A percentile compares a stretch with the other conserved stretches of the same genome.
These are phyloP conservation scores for Abrus pulchellus DNA, from an alignment of 306 rosid genomes.

Conservation along the genomic window DNA sequence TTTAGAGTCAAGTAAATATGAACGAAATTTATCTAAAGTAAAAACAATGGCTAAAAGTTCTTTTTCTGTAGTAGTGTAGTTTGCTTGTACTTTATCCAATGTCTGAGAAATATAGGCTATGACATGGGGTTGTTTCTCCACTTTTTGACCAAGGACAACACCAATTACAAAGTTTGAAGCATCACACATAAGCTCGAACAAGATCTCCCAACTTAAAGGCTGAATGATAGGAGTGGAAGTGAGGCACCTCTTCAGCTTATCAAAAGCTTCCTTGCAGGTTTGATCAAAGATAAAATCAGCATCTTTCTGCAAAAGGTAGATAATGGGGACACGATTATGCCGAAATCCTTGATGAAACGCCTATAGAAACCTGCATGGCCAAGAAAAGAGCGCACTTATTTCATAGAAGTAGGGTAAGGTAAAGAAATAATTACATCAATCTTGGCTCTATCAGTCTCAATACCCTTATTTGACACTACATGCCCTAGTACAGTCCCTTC, in stretches of 20 bases:
- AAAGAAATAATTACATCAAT: too few species aligned
- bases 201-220: neutral
- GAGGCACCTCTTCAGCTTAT: neutral
- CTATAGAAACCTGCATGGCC: neutral
- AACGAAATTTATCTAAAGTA: too few species aligned
- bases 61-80: too few species aligned
- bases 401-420: too few species aligned
- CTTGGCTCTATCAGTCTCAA: too few species aligned
- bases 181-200: neutral
- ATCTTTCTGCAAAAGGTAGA: neutral
- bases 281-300: neutral
- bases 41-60: too few species aligned
- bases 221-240: neutral
- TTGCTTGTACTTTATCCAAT: too few species aligned
- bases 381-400: neutral
- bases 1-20: too few species aligned
- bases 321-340: neutral
- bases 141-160: neutral
- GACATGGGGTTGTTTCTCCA: neutral
- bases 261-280: neutral
- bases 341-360: neutral
- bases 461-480: too few species aligned
- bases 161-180: neutral
- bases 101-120: neutral
- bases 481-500: too few species aligned